Percentiles rank a stretch among this genome's conserved stretches.
phyloP scores from a whole-genome alignment of 495 filamentous ascomycete genomes.

The Annulohypoxylon moriforme region DNA sequence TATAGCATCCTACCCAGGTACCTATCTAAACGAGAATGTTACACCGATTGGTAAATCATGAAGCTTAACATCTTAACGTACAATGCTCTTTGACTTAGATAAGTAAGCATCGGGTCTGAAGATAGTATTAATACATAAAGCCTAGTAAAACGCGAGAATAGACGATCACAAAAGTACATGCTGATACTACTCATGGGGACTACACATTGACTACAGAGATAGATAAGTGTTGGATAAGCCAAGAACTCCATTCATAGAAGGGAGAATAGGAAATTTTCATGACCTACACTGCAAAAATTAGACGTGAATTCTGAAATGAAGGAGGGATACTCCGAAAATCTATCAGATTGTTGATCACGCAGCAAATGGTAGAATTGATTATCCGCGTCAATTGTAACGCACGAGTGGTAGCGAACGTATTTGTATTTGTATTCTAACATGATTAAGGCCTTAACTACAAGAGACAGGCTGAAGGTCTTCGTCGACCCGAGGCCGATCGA shows the following conservation, averaged over 20 bases:
- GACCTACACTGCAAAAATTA: not conserved
- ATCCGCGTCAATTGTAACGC: not conserved
- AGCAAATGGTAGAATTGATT: not conserved
- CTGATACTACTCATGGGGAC: no score
- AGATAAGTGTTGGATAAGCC: no score
- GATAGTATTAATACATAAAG: no score
- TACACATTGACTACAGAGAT: no score
- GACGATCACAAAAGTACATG: no score
- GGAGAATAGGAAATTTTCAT: no score
- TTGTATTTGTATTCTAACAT: constrained; percentile 41
- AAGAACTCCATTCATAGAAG: no score
- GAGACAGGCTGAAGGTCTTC: constrained; percentile 22
- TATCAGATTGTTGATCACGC: not conserved
- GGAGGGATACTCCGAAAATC: not conserved
- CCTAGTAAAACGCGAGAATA: not conserved
- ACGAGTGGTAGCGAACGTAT: constrained; percentile 36
- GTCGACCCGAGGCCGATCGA: constrained; percentile 30
- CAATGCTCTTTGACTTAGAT: not conserved
- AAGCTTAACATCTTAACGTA: constrained; percentile 20
- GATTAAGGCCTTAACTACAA: constrained; percentile 27
- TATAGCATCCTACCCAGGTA: not conserved
- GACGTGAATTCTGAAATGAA: not conserved
- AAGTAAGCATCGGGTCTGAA: no score
- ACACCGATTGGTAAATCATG: constrained; percentile 2
- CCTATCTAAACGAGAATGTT: not conserved